A percentile compares a stretch with the other conserved stretches of the same genome.
Evolutionary conservation across 2,329 filamentous ascomycete genomes (phyloP).

Genomic region (Trematosphaeria pertusa): DNA sequence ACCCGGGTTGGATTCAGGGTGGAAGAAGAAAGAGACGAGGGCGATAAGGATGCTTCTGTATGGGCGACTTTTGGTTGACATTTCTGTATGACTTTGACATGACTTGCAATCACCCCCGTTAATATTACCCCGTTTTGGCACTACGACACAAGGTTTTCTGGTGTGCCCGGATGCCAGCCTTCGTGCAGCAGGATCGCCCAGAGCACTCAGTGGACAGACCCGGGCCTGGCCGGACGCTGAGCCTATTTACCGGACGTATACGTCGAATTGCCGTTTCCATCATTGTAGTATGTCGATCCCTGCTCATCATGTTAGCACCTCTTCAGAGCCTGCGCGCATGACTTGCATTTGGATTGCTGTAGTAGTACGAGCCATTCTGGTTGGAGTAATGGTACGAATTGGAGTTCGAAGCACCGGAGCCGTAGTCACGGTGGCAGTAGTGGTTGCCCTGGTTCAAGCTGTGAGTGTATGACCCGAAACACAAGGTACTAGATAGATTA

Average conservation of each 20-base stretch:
- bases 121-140: no score
- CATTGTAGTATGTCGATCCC: conserved; percentile 49
- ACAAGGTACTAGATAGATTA: conserved; percentile 8
- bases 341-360: conserved; percentile 45
- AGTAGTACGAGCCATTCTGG: conserved; percentile 45
- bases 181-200: no score
- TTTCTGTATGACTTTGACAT: no score
- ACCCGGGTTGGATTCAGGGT: no score
- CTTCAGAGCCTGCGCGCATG: not conserved
- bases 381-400: conserved; percentile 53
- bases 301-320: conserved; percentile 6
- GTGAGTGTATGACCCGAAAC: not conserved
- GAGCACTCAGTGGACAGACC: no score
- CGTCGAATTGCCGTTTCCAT: conserved; percentile 37
- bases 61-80: no score
- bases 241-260: conserved; percentile 37
- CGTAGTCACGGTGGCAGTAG: conserved; percentile 49
- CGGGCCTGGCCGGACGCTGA: no score
- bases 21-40: no score
- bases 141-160: no score
- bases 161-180: no score
- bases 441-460: conserved; percentile 44
- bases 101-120: no score
- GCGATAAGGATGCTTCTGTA: no score
- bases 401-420: conserved; percentile 38